These are phyloP conservation scores for Heracleum sosnowskyi DNA, from an alignment of 129 eudicot species.

Conservation along the genomic window DNA sequence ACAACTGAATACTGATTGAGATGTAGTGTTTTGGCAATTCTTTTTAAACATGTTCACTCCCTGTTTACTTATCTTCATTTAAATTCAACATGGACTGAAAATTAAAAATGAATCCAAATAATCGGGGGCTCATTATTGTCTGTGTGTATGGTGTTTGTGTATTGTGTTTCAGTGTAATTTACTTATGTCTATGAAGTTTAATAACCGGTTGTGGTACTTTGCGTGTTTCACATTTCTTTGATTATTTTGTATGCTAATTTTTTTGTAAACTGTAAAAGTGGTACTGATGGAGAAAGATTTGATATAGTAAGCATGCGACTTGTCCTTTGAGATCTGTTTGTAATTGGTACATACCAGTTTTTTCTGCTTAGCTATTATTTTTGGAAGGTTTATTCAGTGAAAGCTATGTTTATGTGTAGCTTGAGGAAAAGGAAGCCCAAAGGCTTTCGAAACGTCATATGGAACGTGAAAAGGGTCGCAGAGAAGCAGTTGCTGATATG, in stretches of 20 bases:
- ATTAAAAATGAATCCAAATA: not conserved
- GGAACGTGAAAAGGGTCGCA: conserved; percentile 92
- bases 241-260: not conserved
- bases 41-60: not conserved
- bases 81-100: not conserved
- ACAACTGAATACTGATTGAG: not conserved
- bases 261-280: not conserved
- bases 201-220: not conserved
- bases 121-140: not conserved
- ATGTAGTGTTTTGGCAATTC: not conserved
- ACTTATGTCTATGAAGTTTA: not conserved
- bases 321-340: not conserved
- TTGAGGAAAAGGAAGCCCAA: conserved; percentile 83
- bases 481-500: conserved; percentile 99
- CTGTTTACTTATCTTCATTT: not conserved
- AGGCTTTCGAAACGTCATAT: conserved; percentile 70
- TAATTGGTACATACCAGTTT: not conserved
- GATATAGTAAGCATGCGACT: not conserved
- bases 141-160: not conserved
- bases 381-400: not conserved
- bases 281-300: not conserved
- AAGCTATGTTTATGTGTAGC: conserved; percentile 35
- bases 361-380: no score
- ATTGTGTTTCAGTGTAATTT: not conserved
- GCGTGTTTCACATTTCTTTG: not conserved